Percentiles rank a stretch among this genome's conserved stretches.
phyloP scores from a whole-genome alignment of 306 rosid genomes.

The Casuarina cunninghamiana region DNA sequence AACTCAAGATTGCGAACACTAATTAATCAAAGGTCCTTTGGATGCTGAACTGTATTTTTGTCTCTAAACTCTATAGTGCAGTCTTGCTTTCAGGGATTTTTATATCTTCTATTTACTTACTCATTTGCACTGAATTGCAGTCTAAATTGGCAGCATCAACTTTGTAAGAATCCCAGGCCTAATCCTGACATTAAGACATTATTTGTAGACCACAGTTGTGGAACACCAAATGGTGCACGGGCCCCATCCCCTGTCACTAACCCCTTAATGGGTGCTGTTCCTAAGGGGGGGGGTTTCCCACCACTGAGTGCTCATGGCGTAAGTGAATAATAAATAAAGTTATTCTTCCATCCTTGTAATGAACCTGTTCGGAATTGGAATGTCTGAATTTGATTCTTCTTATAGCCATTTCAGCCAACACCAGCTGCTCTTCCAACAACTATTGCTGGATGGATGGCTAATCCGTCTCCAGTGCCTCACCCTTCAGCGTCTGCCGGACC shows the following conservation, averaged over 20 bases:
- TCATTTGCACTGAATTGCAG: constrained; percentile 48
- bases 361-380: constrained; percentile 13
- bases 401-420: constrained; percentile 94
- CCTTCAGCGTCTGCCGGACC: constrained; percentile 96
- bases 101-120: constrained; percentile 22
- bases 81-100: constrained; percentile 9
- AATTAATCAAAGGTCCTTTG: constrained; percentile 87
- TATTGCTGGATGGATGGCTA: constrained; percentile 99
- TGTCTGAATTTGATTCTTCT: constrained; percentile 30
- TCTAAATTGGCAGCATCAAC: constrained; percentile 99
- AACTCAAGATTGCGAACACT: constrained; percentile 95
- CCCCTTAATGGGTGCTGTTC: constrained; percentile 90
- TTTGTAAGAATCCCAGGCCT: constrained; percentile 96
- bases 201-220: constrained; percentile 95
- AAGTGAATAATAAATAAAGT: constrained; percentile 38
- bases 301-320: constrained; percentile 95
- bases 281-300: constrained; percentile 90
- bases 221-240: constrained; percentile 98
- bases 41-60: constrained; percentile 10
- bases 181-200: constrained; percentile 99
- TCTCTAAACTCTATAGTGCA: constrained; percentile 11
- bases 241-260: constrained; percentile 99
- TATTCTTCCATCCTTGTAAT: constrained; percentile 9
- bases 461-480: constrained; percentile 86
- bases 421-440: constrained; percentile 84